Conservation (phyloP, 1,284 basidiomycete genomes). For the Cryptococcus maquisensis region DNA sequence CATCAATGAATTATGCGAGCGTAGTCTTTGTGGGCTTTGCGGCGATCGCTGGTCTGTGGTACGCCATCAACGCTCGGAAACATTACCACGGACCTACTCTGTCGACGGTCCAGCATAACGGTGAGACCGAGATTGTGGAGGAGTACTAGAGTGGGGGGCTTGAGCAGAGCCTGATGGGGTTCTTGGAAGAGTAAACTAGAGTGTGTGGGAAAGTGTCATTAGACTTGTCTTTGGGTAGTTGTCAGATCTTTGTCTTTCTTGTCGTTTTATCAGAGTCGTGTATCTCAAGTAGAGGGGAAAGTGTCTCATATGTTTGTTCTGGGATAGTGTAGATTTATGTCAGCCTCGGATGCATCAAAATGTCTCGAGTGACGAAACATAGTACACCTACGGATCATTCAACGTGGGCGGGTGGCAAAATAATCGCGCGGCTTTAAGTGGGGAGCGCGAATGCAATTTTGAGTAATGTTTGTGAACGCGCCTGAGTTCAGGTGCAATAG, state of each 20-base stretch:
- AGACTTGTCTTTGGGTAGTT: not conserved
- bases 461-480: too few relatives aligned
- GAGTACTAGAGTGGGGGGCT: not conserved
- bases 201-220: not conserved
- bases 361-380: too few relatives aligned
- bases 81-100: slow-evolving; percentile 33
- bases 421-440: too few relatives aligned
- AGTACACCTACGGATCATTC: too few relatives aligned
- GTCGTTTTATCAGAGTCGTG: not conserved
- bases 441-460: too few relatives aligned
- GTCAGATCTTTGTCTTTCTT: not conserved
- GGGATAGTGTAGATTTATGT: too few relatives aligned
- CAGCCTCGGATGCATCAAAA: too few relatives aligned
- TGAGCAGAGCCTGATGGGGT: too few relatives aligned
- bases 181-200: not conserved
- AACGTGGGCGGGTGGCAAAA: too few relatives aligned
- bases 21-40: slow-evolving; percentile 47
- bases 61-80: slow-evolving; percentile 38
- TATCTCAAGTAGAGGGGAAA: too few relatives aligned
- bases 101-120: slow-evolving; percentile 11
- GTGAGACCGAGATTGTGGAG: not conserved
- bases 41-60: slow-evolving; percentile 44
- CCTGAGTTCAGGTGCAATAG: too few relatives aligned
- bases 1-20: slow-evolving; percentile 50
- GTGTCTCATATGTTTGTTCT: too few relatives aligned